These are phyloP conservation scores for Globisporangium carolinianum DNA, from an alignment of 352 stramenopile genomes.

Conservation along the genomic window DNA sequence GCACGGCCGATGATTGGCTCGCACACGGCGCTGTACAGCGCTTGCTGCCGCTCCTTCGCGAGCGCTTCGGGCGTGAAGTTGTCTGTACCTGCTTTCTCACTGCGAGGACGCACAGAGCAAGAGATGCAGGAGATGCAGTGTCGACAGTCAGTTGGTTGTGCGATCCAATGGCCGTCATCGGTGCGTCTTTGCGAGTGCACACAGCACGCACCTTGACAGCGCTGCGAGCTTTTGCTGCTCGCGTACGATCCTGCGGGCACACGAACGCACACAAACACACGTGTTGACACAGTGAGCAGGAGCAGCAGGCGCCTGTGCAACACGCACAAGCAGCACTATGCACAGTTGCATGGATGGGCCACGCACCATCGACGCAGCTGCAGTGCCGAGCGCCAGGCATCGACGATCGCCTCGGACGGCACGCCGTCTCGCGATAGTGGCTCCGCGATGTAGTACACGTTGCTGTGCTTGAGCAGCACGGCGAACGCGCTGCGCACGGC, in stretches of 20 bases:
- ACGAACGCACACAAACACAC: background rate
- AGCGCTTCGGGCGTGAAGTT: slow-evolving; percentile 31
- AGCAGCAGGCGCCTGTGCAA: background rate
- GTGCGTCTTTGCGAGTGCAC: no score
- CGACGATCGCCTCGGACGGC: slow-evolving; percentile 58
- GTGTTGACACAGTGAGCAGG: background rate
- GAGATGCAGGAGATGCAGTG: background rate
- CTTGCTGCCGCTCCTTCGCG: slow-evolving; percentile 59
- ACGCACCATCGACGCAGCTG: slow-evolving; percentile 76
- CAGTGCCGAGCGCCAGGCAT: slow-evolving; percentile 68
- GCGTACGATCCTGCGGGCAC: slow-evolving; percentile 62
- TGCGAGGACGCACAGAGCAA: slow-evolving; percentile 9
- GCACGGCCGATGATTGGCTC: slow-evolving; percentile 70
- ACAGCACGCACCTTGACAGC: slow-evolving; percentile 31
- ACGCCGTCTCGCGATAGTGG: slow-evolving; percentile 51
- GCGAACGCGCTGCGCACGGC: slow-evolving; percentile 78
- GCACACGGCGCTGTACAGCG: slow-evolving; percentile 73
- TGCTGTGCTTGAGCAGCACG: slow-evolving; percentile 74
- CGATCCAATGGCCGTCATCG: no score
- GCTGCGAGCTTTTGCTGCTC: slow-evolving; percentile 83
- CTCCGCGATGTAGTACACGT: slow-evolving; percentile 63
- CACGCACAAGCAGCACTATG: background rate
- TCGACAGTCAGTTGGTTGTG: no score
- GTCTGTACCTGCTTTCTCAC: slow-evolving; percentile 24
- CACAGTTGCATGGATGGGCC: background rate